Percentiles rank a stretch among this genome's conserved stretches.
Evolutionary conservation across 257 asterid species (phyloP).

Genomic region (Mitragyna speciosa): DNA sequence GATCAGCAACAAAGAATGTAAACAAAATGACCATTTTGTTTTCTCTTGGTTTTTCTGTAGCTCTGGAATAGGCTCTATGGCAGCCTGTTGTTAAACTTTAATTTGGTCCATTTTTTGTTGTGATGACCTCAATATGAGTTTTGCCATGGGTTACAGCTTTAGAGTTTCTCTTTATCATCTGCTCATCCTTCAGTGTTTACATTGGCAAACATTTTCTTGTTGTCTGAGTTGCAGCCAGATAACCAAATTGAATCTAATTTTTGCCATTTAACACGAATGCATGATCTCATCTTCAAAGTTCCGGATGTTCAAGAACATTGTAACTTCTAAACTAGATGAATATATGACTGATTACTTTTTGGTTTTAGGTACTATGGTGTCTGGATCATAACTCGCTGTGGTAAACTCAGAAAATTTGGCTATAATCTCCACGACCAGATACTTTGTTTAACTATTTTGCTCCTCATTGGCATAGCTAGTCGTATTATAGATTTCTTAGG

Average conservation of each 20-base stretch:
- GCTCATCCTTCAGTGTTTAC: no score
- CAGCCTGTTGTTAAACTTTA: no score
- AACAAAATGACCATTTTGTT: no score
- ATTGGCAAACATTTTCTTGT: no score
- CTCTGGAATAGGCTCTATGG: no score
- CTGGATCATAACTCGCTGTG: constrained; percentile 93
- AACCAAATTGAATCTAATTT: neutral
- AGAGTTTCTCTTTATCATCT: no score
- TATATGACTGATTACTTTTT: neutral
- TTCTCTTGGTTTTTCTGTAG: no score
- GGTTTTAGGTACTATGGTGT: constrained; percentile 74
- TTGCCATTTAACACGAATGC: neutral
- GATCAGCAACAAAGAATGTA: no score
- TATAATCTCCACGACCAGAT: constrained; percentile 66
- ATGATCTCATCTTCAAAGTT: neutral
- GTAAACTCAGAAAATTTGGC: constrained; percentile 52
- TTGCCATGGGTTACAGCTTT: no score
- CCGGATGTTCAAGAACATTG: neutral
- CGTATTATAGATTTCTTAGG: constrained; percentile 78
- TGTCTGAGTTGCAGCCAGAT: neutral
- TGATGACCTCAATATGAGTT: no score
- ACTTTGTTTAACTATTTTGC: constrained; percentile 54
- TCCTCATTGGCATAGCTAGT: constrained; percentile 53
- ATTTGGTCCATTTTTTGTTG: no score
- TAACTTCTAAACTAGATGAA: neutral